phyloP scores from a whole-genome alignment of 345 rosid species.

The Viola odorata region DNA sequence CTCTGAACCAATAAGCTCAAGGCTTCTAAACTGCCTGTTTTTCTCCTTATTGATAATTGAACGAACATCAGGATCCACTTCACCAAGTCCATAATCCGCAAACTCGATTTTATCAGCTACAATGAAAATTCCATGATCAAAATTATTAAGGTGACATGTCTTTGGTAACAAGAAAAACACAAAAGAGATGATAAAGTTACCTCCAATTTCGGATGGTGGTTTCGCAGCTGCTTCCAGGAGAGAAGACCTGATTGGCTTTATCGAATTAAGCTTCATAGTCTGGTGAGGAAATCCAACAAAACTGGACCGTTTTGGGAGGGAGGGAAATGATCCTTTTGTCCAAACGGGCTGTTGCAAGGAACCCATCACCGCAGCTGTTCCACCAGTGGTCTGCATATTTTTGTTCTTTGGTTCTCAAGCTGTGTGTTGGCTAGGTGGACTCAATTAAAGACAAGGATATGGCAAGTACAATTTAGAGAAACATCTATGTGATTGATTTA shows the following conservation, averaged over 20 bases:
- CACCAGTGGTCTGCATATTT: conserved; percentile 49
- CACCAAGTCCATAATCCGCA: conserved; percentile 48
- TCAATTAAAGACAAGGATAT: too few species aligned
- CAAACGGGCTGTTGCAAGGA: conserved; percentile 52
- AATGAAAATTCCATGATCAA: conserved; percentile 7
- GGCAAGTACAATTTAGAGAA: too few species aligned
- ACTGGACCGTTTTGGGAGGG: conserved; percentile 24
- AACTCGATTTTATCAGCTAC: conserved; percentile 42
- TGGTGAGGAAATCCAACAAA: conserved; percentile 36
- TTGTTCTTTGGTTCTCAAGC: neutral
- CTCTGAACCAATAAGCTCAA: conserved; percentile 91
- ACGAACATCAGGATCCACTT: conserved; percentile 73
- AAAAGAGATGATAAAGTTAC: conserved; percentile 18
- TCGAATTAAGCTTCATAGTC: conserved; percentile 25
- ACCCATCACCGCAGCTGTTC: conserved; percentile 41
- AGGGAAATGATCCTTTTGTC: conserved; percentile 32
- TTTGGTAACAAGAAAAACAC: neutral
- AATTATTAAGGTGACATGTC: neutral
- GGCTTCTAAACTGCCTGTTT: conserved; percentile 80
- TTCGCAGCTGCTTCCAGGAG: conserved; percentile 34
- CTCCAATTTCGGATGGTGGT: conserved; percentile 34
- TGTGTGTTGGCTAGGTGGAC: too few species aligned
- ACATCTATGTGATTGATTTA: too few species aligned
- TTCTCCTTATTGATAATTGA: conserved; percentile 65
- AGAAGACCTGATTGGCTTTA: conserved; percentile 35